A percentile compares a stretch with the other conserved stretches of the same genome.
Conservation (phyloP, 768 basidiomycete genomes). For the Phanerodontia chrysosporium region DNA sequence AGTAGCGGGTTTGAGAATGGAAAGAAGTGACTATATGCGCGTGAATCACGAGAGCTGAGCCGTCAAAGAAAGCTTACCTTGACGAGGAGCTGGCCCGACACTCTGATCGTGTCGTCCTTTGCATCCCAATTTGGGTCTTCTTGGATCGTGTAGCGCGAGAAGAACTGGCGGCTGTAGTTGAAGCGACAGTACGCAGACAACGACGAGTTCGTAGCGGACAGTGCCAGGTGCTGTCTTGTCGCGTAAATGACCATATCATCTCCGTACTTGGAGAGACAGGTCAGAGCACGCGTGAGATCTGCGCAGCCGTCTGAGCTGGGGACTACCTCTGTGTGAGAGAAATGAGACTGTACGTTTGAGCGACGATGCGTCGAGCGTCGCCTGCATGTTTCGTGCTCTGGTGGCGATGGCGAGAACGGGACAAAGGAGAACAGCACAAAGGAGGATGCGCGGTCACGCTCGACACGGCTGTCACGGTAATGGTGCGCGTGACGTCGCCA, state of each 20-base stretch:
- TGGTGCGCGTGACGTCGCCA: background rate
- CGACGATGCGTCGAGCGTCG: constrained; percentile 56
- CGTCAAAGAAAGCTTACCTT: constrained; percentile 45
- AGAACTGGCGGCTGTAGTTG: constrained; percentile 64
- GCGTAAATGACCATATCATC: constrained; percentile 75
- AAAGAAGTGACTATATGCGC: constrained; percentile 50
- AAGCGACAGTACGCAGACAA: constrained; percentile 81
- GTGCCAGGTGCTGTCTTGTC: constrained; percentile 50
- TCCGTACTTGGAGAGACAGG: constrained; percentile 77
- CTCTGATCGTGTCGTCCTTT: constrained; percentile 34
- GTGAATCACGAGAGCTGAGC: constrained; percentile 5
- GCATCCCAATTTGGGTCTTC: constrained; percentile 22
- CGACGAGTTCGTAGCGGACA: constrained; percentile 76
- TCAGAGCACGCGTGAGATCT: constrained; percentile 74
- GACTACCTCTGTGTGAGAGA: background rate
- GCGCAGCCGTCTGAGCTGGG: background rate
- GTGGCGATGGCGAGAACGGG: background rate
- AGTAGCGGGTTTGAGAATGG: constrained; percentile 69
- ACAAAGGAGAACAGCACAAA: background rate
- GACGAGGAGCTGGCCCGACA: constrained; percentile 64
- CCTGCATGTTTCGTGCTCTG: constrained; percentile 47
- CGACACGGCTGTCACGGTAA: background rate
- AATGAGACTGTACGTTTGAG: constrained; percentile 37
- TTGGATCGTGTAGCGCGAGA: constrained; percentile 58
- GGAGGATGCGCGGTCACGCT: background rate